Evolutionary conservation across 2,329 filamentous ascomycete species (phyloP).

Genomic region (Colletotrichum agaves): DNA sequence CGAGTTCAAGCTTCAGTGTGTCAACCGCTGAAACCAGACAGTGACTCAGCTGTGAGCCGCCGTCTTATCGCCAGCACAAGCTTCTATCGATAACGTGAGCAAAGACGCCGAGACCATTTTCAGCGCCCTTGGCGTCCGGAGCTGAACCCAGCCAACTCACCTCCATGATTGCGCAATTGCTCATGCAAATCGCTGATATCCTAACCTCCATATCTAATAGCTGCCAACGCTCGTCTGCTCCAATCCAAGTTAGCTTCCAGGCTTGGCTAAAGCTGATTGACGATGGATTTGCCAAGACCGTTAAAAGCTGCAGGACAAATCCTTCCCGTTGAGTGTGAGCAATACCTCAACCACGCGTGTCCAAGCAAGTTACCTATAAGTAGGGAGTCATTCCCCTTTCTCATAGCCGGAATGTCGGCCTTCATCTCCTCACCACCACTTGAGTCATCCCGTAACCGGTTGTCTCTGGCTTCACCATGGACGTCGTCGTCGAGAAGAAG

Average conservation of each 20-base stretch:
- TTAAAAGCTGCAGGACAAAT: background rate
- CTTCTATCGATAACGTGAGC: background rate
- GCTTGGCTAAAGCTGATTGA: too few species aligned
- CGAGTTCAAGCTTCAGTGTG: background rate
- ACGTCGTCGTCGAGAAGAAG: conserved; percentile 50
- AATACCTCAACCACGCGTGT: background rate
- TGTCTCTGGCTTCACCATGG: conserved; percentile 45
- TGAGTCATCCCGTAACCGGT: too few species aligned
- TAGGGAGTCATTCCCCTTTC: background rate
- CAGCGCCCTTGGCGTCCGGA: background rate
- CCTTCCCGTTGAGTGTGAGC: background rate
- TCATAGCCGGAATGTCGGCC: background rate
- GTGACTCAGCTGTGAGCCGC: background rate
- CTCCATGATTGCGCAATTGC: background rate
- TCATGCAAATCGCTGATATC: too few species aligned
- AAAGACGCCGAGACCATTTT: background rate
- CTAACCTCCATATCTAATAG: too few species aligned
- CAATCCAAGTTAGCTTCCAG: too few species aligned
- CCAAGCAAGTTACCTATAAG: background rate
- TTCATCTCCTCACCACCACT: too few species aligned
- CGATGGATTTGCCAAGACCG: too few species aligned
- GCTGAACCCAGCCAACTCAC: background rate
- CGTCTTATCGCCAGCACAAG: too few species aligned
- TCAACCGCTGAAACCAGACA: background rate
- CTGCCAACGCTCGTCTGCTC: too few species aligned